phyloP scores from a whole-genome alignment of 1,284 basidiomycete genomes.

The Boletus nobilissimus region DNA sequence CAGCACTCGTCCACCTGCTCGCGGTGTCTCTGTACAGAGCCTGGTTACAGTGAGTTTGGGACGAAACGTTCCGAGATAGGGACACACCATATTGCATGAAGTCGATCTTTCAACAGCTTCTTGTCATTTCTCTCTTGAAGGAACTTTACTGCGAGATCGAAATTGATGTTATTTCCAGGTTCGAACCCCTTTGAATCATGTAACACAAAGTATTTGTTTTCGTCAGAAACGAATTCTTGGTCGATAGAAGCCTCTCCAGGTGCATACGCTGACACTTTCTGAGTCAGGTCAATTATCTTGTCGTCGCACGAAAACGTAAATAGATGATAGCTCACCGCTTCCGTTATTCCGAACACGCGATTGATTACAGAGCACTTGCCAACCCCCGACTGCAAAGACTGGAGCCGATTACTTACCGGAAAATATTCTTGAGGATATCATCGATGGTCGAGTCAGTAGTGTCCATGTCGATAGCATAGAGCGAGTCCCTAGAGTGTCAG shows the following conservation, averaged over 20 bases:
- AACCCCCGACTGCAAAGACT: constrained; percentile 18
- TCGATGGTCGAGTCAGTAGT: constrained; percentile 1
- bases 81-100: constrained; percentile 22
- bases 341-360: constrained; percentile 24
- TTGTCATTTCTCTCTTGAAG: constrained; percentile 9
- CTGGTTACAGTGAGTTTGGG: background rate
- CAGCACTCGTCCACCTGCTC: constrained; percentile 22
- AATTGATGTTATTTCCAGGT: constrained; percentile 8
- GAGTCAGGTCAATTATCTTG: background rate
- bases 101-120: constrained; percentile 10
- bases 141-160: constrained; percentile 10
- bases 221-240: constrained; percentile 23
- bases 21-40: constrained; percentile 26
- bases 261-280: constrained; percentile 21
- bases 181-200: constrained; percentile 26
- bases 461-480: background rate
- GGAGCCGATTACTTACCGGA: background rate
- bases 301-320: background rate
- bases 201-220: constrained; percentile 22
- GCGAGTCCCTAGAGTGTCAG: background rate
- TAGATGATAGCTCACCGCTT: background rate
- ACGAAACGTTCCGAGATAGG: too few relatives aligned
- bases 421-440: constrained; percentile 19
- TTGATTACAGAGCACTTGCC: constrained; percentile 20
- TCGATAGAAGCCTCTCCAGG: constrained; percentile 18